Conservation (phyloP, 768 basidiomycete species). For the Tremella fuciformis region DNA sequence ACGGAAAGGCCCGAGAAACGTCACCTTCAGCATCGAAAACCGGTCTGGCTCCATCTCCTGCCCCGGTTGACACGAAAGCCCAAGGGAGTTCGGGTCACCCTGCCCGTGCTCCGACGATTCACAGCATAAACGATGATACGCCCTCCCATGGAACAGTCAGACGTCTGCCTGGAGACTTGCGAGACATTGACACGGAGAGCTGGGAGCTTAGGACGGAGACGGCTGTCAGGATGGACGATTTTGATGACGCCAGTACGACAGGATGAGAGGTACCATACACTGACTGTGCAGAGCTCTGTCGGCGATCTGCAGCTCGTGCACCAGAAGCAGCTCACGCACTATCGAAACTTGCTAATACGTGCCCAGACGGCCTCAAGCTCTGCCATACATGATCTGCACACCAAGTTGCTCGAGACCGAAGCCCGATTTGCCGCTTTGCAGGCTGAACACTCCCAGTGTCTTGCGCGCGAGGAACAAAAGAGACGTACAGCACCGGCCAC, state of each 20-base stretch:
- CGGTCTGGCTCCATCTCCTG: no score
- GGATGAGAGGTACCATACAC: background rate
- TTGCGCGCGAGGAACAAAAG: background rate
- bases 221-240: conserved; percentile 2
- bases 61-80: no score
- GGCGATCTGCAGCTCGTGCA: conserved; percentile 13
- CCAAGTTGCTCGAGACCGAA: conserved; percentile 18
- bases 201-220: conserved; percentile 40
- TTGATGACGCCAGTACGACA: background rate
- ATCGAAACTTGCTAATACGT: conserved; percentile 27
- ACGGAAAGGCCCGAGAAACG: no score
- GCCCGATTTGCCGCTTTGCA: conserved; percentile 12
- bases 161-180: background rate
- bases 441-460: conserved; percentile 19
- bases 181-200: conserved; percentile 7
- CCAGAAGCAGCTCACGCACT: conserved; percentile 23
- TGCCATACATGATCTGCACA: conserved; percentile 25
- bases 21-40: no score
- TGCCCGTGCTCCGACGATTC: no score
- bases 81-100: no score
- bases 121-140: background rate
- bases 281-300: conserved; percentile 13
- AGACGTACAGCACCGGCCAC: background rate
- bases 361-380: conserved; percentile 29
- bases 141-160: background rate